Percentiles rank a stretch among this genome's conserved stretches.
These are phyloP conservation scores for Ceratobasidium sp. DNA, from an alignment of 1,284 basidiomycete genomes.

Conservation along the genomic window DNA sequence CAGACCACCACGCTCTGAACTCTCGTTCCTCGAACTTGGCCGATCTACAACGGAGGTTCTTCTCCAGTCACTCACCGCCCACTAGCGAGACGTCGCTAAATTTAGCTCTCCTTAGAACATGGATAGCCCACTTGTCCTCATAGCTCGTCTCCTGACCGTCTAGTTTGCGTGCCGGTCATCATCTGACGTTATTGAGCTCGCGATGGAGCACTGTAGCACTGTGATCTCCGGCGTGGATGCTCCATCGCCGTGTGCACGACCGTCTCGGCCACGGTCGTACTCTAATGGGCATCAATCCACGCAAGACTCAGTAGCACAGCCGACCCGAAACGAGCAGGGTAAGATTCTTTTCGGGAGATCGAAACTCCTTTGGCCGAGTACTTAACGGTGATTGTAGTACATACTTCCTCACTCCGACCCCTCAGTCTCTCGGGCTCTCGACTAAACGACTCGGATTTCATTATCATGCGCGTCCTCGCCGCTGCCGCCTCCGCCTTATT, in stretches of 20 bases:
- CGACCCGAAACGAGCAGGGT: background rate
- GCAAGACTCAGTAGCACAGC: constrained; percentile 1
- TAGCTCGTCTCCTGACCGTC: no score
- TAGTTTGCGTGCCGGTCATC: background rate
- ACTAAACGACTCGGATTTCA: background rate
- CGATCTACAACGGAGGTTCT: no score
- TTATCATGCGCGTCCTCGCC: background rate
- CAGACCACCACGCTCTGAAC: no score
- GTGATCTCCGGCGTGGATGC: no score
- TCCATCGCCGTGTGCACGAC: background rate
- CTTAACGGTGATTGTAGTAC: constrained; percentile 11
- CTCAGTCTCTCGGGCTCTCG: background rate
- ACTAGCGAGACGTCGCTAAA: no score
- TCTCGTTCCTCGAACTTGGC: no score
- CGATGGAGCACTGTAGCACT: no score
- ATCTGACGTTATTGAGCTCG: background rate
- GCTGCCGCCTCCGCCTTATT: background rate
- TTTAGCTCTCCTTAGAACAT: no score
- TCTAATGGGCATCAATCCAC: background rate
- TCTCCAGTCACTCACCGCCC: no score
- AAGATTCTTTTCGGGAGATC: background rate
- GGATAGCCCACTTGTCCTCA: no score
- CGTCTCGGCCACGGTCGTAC: background rate
- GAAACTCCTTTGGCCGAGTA: background rate
- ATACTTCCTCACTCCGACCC: background rate